Base-by-base conservation (phyloP, 83 land plant genomes). In the Isoetes engelmannii region DNA sequence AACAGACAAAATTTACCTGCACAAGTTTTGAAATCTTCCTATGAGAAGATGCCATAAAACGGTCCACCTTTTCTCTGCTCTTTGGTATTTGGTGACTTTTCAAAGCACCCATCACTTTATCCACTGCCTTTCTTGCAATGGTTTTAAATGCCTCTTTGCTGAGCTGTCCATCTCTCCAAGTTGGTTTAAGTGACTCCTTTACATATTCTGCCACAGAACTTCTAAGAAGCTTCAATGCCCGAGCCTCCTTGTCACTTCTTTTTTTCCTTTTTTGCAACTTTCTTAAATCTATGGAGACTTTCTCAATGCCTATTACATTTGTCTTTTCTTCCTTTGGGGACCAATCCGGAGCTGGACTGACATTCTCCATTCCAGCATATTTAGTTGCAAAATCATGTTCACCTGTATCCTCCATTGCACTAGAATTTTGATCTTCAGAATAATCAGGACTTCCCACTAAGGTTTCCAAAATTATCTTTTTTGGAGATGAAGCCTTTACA, bases 101-200 rank as follows among this genome's bases (percentile, higher is more conserved):
- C 15, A 51, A 51, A 51, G 54, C 15, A 12, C n/a, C 12, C 15
- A 51, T 51, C 54, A 51, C 54, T n/a, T 51, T 51, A 51, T 51
- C 54, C 54, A 51, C 54, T 3, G 54, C 54, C 3, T 51, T 51
- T n/a, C 15, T 51, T 10, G 54, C 54, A 1, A 51, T 51, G 12
- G 54, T 51, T n/a, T 51, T 51, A 15, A 51, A 51, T 12, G 54
- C 54, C 54, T 51, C 54, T 51, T 51, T 51, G 54, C 54, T 51
- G 1, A 51, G 54, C 12, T 51, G 54, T n/a, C 54, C 54, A 12
- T 51, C 54, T 51, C 54, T 51, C 54, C 54, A 51, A 51, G 54
- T 51, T 12, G 54, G 54, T 51, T 51, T 51, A 15, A 51, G 54
- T n/a, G 15, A 10, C 54, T 51, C 54, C 15, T 51, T 51, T n/a